Evolutionary conservation across 1,284 basidiomycete genomes (phyloP), one percentile per base, ranked within the genome.

Genomic region (Marasmius sp.): DNA sequence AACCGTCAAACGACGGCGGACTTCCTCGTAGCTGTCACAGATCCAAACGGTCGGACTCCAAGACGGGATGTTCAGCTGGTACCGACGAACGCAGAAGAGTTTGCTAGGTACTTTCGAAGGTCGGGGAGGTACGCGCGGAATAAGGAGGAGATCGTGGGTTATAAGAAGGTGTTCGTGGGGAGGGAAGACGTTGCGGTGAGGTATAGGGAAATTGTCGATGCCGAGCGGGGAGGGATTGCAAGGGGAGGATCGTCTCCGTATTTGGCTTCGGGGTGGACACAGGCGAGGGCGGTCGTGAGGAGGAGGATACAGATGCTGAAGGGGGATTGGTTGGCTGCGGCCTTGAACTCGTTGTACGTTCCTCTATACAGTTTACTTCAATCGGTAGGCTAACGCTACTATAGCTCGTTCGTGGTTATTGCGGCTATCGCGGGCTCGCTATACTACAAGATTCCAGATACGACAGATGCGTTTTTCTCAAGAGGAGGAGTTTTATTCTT

Each of bases 401-500:
- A 53, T 36, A 84, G 78, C 70, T 58, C 82, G 6, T 88, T 82
- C 66, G 65, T 87, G n/a, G 68, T 87, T 48, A 88, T 92, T 73
- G 89, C 81, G 9, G 70, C 93, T 60, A 90, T 94, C 66, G 81
- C 90, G 61, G 93, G 94, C 11, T 91, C 89, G 0, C 83, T 91
- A 39, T 97, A 93, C 79, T 80, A 89, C 64, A 79, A 84, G 5
- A 75, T 89, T 55, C 79, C 86, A 0, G 77, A 86, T 16, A 73
- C 78, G 6, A 93, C 94, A 0, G 72, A 77, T 0, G 88, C 86
- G 12, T 91, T 86, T 72, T 96, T 91, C 79, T 88, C 89, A 14
- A 85, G 93, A 20, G 93, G 93, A 3, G 94, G 93, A 76, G 78
- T 88, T 22, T 73, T 91, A 8, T 91, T 88, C 77, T 90, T 89